Evolutionary conservation across 139 green algal species (phyloP), one percentile per base, ranked within the genome.

Genomic region (Ettlia oleoabundans): DNA sequence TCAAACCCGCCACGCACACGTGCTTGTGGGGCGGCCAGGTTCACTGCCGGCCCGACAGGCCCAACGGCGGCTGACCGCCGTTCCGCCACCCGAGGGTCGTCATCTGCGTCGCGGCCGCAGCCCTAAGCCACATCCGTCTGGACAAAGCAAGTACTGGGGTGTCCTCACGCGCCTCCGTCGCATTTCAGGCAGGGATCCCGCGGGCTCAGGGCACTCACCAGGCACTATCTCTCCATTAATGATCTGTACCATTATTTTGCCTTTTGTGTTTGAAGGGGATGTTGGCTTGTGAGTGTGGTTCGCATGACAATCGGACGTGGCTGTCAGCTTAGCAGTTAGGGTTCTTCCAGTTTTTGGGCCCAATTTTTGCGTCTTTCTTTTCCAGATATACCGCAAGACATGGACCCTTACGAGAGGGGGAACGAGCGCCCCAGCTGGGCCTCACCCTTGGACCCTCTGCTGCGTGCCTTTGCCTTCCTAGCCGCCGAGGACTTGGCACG

Each of bases 81-180:
- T 71, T 43, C 71, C 18, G 47, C 33, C 51, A 78, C 19, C 24
- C 71, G 26, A 0, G 71, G 71, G 19, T 78, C 71, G 24, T 78
- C 71, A 67, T 78, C 71, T 65, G 71, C 69, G 15, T 6, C 3
- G 43, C 15, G 3, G 41, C 26, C 43, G 9, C 6, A 9, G 2
- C 4, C 22, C 3, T 4, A 6, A 26, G 5, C 1, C 24, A 26
- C 38, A 40, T 24, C 55, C 55, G 15, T 53, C 42, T 61, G 10
- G 2, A 55, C n/a, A n/a, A n/a, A n/a, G n/a, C n/a, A n/a, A n/a
- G n/a, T n/a, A n/a, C n/a, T n/a, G n/a, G n/a, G n/a, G n/a, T n/a
- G n/a, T n/a, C n/a, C n/a, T n/a, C n/a, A n/a, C n/a, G n/a, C n/a
- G n/a, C n/a, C n/a, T n/a, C n/a, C n/a, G n/a, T n/a, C n/a, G n/a